Conservation (phyloP, 495 filamentous ascomycete species). For the Clavariopsis aquatica region DNA sequence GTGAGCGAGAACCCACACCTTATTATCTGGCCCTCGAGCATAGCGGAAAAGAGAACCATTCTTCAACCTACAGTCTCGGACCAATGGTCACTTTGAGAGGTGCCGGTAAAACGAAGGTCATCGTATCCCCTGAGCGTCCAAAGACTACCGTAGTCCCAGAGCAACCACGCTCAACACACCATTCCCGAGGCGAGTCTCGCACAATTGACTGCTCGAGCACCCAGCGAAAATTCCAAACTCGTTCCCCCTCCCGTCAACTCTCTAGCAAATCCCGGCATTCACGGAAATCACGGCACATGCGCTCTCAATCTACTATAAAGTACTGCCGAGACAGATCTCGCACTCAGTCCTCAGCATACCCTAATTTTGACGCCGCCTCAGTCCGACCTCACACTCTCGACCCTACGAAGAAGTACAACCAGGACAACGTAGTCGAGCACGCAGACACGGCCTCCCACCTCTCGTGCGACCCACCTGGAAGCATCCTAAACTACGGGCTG, state of each 20-base stretch:
- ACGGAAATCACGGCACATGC: constrained; percentile 2
- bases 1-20: constrained; percentile 20
- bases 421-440: not conserved
- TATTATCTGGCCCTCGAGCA: constrained; percentile 17
- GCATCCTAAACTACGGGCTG: constrained; percentile 18
- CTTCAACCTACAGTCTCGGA: constrained; percentile 21
- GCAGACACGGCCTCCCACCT: not conserved
- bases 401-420: not conserved
- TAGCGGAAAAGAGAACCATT: constrained; percentile 33
- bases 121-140: constrained; percentile 20
- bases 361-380: constrained; percentile 16
- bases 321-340: constrained; percentile 13
- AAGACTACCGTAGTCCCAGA: constrained; percentile 7
- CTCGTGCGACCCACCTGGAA: constrained; percentile 11
- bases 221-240: not conserved
- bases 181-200: constrained; percentile 14
- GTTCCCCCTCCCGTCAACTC: constrained; percentile 4
- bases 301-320: constrained; percentile 13
- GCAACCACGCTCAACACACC: not conserved
- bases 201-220: constrained; percentile 16
- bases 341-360: constrained; percentile 31
- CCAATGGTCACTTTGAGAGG: not conserved
- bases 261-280: constrained; percentile 8
- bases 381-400: constrained; percentile 1
- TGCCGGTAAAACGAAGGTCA: constrained; percentile 9